Evolutionary conservation across 108 stramenopile species (phyloP).

Genomic region (Pelagomonas calceolata): DNA sequence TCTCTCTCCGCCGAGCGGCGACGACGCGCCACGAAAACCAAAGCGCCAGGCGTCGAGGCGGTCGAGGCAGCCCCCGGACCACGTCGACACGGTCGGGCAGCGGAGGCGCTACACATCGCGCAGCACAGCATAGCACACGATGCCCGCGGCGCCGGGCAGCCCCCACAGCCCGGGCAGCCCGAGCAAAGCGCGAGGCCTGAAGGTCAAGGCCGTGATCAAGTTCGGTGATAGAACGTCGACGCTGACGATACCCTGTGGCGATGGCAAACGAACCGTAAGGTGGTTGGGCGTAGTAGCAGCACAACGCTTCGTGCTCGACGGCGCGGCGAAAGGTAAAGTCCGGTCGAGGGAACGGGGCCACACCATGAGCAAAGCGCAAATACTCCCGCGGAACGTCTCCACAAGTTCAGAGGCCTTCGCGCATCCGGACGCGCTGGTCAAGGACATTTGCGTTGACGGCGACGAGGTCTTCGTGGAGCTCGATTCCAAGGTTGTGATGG

Average conservation of each 20-base stretch:
- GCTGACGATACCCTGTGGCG: constrained; percentile 4
- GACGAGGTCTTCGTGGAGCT: background rate
- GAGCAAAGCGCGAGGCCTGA: too few species aligned
- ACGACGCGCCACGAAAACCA: too few species aligned
- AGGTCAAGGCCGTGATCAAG: too few species aligned
- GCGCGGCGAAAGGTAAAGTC: background rate
- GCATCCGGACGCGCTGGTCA: background rate
- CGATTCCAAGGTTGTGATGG: background rate
- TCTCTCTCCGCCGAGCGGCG: too few species aligned
- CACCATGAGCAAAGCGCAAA: background rate
- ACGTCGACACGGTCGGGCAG: too few species aligned
- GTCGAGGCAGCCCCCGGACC: too few species aligned
- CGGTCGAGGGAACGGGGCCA: background rate
- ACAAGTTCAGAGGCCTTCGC: background rate
- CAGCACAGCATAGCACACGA: too few species aligned
- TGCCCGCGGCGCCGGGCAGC: too few species aligned
- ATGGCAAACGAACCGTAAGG: background rate
- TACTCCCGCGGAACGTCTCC: background rate
- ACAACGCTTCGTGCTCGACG: constrained; percentile 2
- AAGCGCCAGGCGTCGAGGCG: too few species aligned
- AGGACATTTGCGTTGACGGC: background rate
- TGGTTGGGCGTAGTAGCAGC: constrained; percentile 8
- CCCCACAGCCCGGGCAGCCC: too few species aligned
- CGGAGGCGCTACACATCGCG: too few species aligned
- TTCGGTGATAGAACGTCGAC: too few species aligned